Percentiles rank a stretch among this genome's conserved stretches.
phyloP scores from a whole-genome alignment of 768 basidiomycete genomes.

The Glaciozyma antarctica region DNA sequence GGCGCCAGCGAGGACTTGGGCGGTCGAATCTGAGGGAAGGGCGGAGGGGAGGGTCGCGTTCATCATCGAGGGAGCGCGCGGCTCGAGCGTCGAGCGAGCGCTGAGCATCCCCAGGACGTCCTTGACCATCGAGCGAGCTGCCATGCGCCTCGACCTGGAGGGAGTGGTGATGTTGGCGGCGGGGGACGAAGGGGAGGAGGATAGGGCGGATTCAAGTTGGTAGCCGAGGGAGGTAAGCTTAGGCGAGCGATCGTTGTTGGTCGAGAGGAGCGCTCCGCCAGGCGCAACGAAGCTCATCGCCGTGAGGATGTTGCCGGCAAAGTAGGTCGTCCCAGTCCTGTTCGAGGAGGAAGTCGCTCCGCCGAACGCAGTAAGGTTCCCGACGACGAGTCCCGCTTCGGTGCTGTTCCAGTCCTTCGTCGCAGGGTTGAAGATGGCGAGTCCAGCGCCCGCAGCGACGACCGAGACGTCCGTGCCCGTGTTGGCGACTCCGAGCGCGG shows the following conservation, averaged over 20 bases:
- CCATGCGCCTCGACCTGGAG: neutral
- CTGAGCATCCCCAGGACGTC: neutral
- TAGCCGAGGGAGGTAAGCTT: constrained; percentile 16
- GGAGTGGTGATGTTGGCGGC: constrained; percentile 36
- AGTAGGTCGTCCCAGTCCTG: constrained; percentile 26
- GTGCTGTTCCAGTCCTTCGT: constrained; percentile 22
- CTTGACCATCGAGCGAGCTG: neutral
- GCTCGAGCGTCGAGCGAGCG: neutral
- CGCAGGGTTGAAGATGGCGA: constrained; percentile 24
- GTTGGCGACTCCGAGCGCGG: constrained; percentile 11
- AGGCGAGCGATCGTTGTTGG: constrained; percentile 20
- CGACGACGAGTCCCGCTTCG: constrained; percentile 27
- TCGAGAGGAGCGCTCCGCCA: constrained; percentile 46
- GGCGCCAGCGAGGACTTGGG: constrained; percentile 70
- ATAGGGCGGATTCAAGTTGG: constrained; percentile 24
- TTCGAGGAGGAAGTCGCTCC: neutral
- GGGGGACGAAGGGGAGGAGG: neutral
- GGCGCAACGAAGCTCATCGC: constrained; percentile 43
- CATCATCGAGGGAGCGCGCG: constrained; percentile 8
- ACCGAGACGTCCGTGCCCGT: constrained; percentile 12
- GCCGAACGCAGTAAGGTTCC: constrained; percentile 36
- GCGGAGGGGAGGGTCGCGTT: neutral
- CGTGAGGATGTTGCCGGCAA: constrained; percentile 61
- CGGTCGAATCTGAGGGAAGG: constrained; percentile 36
- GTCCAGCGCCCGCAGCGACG: constrained; percentile 25